Conservation (phyloP, 1,284 basidiomycete genomes). For the Melampsora larici-populina region DNA sequence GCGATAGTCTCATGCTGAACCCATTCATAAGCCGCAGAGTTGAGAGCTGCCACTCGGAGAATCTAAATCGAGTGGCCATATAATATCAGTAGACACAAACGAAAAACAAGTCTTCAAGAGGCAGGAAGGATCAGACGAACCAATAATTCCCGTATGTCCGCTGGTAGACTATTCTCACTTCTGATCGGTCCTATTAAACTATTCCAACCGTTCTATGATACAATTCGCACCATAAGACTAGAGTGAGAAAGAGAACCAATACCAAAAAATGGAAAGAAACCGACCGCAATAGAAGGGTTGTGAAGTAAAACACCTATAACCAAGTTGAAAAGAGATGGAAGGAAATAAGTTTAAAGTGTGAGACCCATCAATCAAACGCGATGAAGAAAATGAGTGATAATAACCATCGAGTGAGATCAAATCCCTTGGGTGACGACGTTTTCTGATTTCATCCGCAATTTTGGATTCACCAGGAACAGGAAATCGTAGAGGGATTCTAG, state of each 20-base stretch:
- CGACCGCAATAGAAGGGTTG: constrained; percentile 15
- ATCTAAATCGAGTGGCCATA: constrained; percentile 49
- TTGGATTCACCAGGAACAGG: constrained; percentile 9
- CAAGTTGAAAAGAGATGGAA: not conserved
- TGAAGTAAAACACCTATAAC: constrained; percentile 10
- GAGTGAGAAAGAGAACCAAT: not conserved
- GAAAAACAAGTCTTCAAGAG: too few species aligned
- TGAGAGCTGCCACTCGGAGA: constrained; percentile 56
- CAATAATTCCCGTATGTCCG: constrained; percentile 56
- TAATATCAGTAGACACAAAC: not conserved
- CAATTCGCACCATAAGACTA: not conserved
- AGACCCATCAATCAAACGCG: not conserved
- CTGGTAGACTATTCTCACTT: constrained; percentile 54
- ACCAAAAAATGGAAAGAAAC: constrained; percentile 5
- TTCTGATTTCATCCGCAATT: constrained; percentile 29
- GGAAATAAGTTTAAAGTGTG: not conserved
- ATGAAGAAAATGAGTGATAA: not conserved
- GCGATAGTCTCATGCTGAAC: constrained; percentile 54
- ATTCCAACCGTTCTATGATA: constrained; percentile 55
- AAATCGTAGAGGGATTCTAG: not conserved
- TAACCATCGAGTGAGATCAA: constrained; percentile 19
- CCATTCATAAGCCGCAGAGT: constrained; percentile 57
- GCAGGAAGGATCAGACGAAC: too few species aligned
- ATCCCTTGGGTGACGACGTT: constrained; percentile 29
- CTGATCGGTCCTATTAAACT: constrained; percentile 55